Percentiles rank a stretch among this genome's conserved stretches.
These are phyloP conservation scores for Suillus brevipes DNA, from an alignment of 768 basidiomycete genomes.

Conservation along the genomic window DNA sequence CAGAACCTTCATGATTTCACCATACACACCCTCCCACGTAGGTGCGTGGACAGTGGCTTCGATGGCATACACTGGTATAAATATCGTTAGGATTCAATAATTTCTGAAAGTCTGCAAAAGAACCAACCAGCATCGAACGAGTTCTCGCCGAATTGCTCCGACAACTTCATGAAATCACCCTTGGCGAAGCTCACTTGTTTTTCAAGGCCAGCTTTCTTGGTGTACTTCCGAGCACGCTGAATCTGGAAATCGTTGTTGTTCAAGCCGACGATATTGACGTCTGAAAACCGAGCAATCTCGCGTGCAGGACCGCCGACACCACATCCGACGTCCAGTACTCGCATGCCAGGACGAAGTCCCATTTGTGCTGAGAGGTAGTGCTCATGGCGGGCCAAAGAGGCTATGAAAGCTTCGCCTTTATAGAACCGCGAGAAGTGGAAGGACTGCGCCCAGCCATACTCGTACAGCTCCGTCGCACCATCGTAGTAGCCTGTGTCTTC, in stretches of 20 bases:
- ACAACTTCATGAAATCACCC: conserved; percentile 96
- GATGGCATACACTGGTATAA: conserved; percentile 80
- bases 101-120: background rate
- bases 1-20: conserved; percentile 88
- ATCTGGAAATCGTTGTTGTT: conserved; percentile 99
- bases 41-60: conserved; percentile 98
- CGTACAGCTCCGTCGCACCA: conserved; percentile 93
- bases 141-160: conserved; percentile 88
- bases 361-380: conserved; percentile 94
- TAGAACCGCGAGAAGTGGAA: conserved; percentile 99
- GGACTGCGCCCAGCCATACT: conserved; percentile 88
- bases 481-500: conserved; percentile 84
- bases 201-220: conserved; percentile 71
- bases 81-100: conserved; percentile 9
- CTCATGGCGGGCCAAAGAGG: conserved; percentile 85
- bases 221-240: conserved; percentile 81
- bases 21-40: conserved; percentile 92
- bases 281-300: conserved; percentile 90
- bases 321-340: conserved; percentile 96
- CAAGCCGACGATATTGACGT: conserved; percentile 79
- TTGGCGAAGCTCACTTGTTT: conserved; percentile 80
- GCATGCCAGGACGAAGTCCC: conserved; percentile 84
- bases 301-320: conserved; percentile 97
- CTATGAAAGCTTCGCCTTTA: conserved; percentile 79
- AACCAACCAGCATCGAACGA: conserved; percentile 89